Evolutionary conservation across 768 basidiomycete species (phyloP), one percentile per base, ranked within the genome.

Genomic region (Collybiopsis luxurians): DNA sequence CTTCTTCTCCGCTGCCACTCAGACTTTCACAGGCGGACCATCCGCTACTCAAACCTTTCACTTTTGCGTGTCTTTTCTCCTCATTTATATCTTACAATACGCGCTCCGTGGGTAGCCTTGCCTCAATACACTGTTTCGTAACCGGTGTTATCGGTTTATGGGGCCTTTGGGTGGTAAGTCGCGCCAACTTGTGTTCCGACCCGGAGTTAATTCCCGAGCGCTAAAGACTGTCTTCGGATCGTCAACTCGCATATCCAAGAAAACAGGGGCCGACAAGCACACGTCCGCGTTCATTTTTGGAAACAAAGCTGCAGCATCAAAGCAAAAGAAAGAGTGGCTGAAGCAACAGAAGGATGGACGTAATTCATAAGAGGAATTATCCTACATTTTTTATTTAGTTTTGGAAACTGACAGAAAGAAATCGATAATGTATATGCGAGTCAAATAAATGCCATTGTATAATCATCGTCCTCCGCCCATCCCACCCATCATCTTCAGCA

Each of bases 231-330:
- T 84, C 49, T 90, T 92, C 64, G 79, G 81, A 39, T 77, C 79
- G 24, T 76, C 86, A 12, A 74, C 77, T 24, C 66, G 72, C 38
- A 68, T 81, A 46, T 90, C 89, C 30, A 83, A 80, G 66, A 87
- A 82, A 62, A 92, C 90, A 4, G 91, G 90, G 17, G 86, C 89
- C 19, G 89, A 92, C 71, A 92, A 92, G 64, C 83, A 82, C 59
- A 93, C 90, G 3, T 91, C 89, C 15, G 66, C 84, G 4, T 92
- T 92, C 69, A 73, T 92, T 21, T 93, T 93, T 66, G 83, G 87
- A 2, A 93, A 91, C 74, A 87, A 80, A 61, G 71, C 71, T 45
- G 80, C 86, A 17, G 86, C 87, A 2, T 86, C 84, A 7, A 72
- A 72, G 23, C 79, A 80, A 67, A 88, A 86, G 71, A 85, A 78